A percentile compares a stretch with the other conserved stretches of the same genome.
Evolutionary conservation across 2,329 filamentous ascomycete genomes (phyloP).

Genomic region (Incumbomyces lentus): DNA sequence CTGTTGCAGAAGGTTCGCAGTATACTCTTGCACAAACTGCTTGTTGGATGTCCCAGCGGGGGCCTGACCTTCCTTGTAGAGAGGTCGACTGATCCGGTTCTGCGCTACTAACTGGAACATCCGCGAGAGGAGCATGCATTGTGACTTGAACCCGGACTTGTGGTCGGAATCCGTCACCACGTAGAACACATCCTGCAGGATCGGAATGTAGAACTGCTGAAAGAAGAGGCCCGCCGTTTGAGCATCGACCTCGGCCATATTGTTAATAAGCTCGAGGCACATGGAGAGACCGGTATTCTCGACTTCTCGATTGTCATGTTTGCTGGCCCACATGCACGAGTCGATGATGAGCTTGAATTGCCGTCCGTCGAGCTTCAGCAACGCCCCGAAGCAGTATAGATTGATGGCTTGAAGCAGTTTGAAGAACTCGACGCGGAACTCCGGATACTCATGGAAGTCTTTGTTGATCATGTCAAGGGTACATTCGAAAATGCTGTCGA

Average conservation of each 20-base stretch:
- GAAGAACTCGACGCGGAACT: slow-evolving; percentile 99
- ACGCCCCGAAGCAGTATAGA: slow-evolving; percentile 87
- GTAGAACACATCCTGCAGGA: slow-evolving; percentile 96
- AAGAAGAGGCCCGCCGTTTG: slow-evolving; percentile 90
- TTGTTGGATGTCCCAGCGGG: slow-evolving; percentile 74
- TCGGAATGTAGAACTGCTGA: slow-evolving; percentile 91
- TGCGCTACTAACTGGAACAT: slow-evolving; percentile 93
- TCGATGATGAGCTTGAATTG: slow-evolving; percentile 99
- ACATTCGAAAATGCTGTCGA: slow-evolving; percentile 98
- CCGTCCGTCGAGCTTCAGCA: slow-evolving; percentile 85
- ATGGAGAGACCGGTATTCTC: slow-evolving; percentile 94
- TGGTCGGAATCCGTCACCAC: slow-evolving; percentile 95
- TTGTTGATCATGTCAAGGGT: slow-evolving; percentile 99
- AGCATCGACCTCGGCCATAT: slow-evolving; percentile 85
- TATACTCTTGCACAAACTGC: slow-evolving; percentile 82
- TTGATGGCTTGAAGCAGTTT: slow-evolving; percentile 94
- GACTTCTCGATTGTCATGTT: slow-evolving; percentile 97
- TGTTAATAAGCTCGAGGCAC: slow-evolving; percentile 94
- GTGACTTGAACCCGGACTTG: slow-evolving; percentile 98
- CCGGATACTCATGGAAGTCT: slow-evolving; percentile 97
- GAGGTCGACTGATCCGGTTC: slow-evolving; percentile 83
- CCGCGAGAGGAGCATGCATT: slow-evolving; percentile 83
- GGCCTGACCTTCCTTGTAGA: slow-evolving; percentile 78
- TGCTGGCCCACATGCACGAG: slow-evolving; percentile 99
- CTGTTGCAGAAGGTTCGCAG: slow-evolving; percentile 70